Base-by-base conservation (phyloP, 768 basidiomycete genomes). In the Dacryopinax primogenitus region DNA sequence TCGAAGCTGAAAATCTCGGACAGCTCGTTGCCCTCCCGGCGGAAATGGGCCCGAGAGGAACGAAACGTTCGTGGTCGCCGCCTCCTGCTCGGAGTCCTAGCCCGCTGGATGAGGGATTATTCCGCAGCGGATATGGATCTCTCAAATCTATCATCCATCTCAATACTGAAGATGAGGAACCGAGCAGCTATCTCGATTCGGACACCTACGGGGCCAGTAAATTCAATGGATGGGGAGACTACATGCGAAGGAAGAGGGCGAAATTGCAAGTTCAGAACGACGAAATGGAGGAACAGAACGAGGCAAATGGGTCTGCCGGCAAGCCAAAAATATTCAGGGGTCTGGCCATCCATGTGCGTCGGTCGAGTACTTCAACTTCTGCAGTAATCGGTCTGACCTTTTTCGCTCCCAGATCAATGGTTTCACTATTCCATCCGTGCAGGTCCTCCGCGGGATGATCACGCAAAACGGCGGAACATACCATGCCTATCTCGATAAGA, bases 191-290 rank as follows among this genome's bases (percentile, higher is more conserved):
- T 26, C n/a, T 44, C 28, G 65, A 67, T 36, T 47, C 64, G 23
- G 41, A 69, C 21, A 80, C 83, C 9, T 96, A 94, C 72, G 90
- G 87, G 0, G 83, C 88, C 1, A 83, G 87, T 33, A 82, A 78
- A 35, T 97, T 94, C 73, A 92, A 90, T 15, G 84, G 83, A 0
- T 90, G 84, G 67, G 89, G 88, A 0, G 86, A 93, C 71, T 97
- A 96, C 72, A 92, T 96, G 90, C 75, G 80, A 1, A 80, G 92
- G 66, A 97, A 97, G 76, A 83, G 95, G 1, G 86, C 88, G 33
- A 98, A 98, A 74, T 74, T 98, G 62, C 89, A 88, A 69, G 84
- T 91, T 3, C 89, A 92, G 76, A 90, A 92, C 67, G 72, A 72
- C 34, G 73, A 75, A 64, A 70, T 81, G 35, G 33, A 63, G 2